Conservation (phyloP, 2,329 filamentous ascomycete species). For the Mollisiaceae sp. region DNA sequence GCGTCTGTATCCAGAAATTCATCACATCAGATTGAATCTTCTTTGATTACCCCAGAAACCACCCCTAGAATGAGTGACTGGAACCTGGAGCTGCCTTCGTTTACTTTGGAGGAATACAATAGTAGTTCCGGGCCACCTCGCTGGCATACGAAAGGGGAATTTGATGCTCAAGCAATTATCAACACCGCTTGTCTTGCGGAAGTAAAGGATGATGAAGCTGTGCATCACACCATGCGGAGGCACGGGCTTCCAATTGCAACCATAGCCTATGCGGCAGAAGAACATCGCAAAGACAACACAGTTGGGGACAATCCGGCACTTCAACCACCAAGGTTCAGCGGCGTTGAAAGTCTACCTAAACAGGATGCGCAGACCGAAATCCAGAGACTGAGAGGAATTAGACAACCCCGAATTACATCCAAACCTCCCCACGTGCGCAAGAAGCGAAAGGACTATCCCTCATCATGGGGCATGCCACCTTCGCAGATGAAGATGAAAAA, state of each 20-base stretch:
- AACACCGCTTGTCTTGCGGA: slow-evolving; percentile 70
- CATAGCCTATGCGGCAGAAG: slow-evolving; percentile 38
- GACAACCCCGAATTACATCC: slow-evolving; percentile 74
- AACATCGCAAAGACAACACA: no score
- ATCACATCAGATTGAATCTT: no score
- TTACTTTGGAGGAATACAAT: background rate
- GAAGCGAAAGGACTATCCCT: slow-evolving; percentile 91
- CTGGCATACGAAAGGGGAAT: background rate
- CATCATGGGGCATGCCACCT: slow-evolving; percentile 89
- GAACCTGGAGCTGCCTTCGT: background rate
- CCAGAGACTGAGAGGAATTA: slow-evolving; percentile 74
- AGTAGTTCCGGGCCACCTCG: background rate
- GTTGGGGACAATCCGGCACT: slow-evolving; percentile 38
- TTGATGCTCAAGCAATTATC: slow-evolving; percentile 44
- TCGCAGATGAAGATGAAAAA: slow-evolving; percentile 99
- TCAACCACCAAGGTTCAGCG: slow-evolving; percentile 24
- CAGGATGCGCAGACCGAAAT: slow-evolving; percentile 54
- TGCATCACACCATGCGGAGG: slow-evolving; percentile 67
- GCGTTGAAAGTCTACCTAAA: slow-evolving; percentile 44
- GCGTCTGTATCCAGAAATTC: no score
- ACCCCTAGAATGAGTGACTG: background rate
- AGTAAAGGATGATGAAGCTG: slow-evolving; percentile 66
- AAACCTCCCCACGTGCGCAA: slow-evolving; percentile 72
- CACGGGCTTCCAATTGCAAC: slow-evolving; percentile 50
- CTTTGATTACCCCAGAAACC: no score